These are phyloP conservation scores for Sclerotinia sclerotiorum DNA, from an alignment of 2,329 filamentous ascomycete species.

Conservation along the genomic window DNA sequence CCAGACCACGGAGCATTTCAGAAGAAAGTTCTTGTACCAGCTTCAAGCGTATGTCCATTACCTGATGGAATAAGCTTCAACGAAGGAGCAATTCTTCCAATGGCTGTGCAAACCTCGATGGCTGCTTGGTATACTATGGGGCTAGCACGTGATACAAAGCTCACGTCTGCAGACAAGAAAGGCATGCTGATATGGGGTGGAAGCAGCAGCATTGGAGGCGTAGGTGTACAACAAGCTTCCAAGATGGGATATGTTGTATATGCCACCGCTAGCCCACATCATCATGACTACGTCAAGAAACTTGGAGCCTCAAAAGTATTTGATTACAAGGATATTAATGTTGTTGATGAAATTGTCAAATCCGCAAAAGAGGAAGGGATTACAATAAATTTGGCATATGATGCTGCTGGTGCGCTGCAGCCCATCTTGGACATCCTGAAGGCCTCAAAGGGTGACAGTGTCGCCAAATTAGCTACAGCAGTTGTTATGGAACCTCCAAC, in stretches of 20 bases:
- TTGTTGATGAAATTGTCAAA: constrained; percentile 37
- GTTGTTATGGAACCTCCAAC: constrained; percentile 53
- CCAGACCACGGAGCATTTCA: constrained; percentile 39
- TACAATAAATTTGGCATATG: constrained; percentile 20
- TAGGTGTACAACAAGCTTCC: constrained; percentile 46
- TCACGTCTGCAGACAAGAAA: constrained; percentile 19
- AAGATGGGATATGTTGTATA: constrained; percentile 45
- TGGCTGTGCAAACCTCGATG: constrained; percentile 41
- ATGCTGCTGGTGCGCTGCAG: constrained; percentile 17
- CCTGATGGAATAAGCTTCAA: constrained; percentile 40
- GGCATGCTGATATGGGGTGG: constrained; percentile 37
- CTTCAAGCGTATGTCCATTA: constrained; percentile 30
- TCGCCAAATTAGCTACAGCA: constrained; percentile 51
- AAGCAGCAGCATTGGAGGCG: constrained; percentile 30
- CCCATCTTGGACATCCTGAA: constrained; percentile 55
- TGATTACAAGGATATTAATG: constrained; percentile 27
- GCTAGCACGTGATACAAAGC: constrained; percentile 20
- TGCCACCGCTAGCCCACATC: constrained; percentile 36
- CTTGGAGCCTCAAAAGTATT: constrained; percentile 29
- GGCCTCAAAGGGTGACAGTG: constrained; percentile 47
- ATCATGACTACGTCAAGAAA: constrained; percentile 31
- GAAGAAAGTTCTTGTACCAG: constrained; percentile 34
- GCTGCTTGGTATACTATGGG: constrained; percentile 38
- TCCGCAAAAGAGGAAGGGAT: constrained; percentile 25
- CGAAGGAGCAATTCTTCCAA: constrained; percentile 40